A percentile compares a stretch with the other conserved stretches of the same genome.
These are phyloP conservation scores for Furcasterigmium sp. DNA, from an alignment of 2,329 filamentous ascomycete genomes.

Conservation along the genomic window DNA sequence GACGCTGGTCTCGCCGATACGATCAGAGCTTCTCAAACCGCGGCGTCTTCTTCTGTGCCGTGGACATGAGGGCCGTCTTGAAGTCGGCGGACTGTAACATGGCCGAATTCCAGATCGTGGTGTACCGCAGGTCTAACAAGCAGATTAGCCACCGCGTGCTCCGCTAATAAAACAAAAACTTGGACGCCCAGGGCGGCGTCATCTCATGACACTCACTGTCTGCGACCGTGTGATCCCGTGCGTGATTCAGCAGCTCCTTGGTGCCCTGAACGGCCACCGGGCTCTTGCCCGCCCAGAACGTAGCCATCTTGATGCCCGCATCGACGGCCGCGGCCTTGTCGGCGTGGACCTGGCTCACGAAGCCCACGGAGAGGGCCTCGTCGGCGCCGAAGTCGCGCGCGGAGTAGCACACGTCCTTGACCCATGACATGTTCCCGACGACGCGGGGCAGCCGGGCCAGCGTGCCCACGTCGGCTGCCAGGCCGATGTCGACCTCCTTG, in stretches of 20 bases:
- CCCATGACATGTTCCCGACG: conserved; percentile 67
- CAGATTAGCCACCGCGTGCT: neutral
- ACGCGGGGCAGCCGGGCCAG: conserved; percentile 68
- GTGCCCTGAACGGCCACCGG: conserved; percentile 84
- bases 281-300: conserved; percentile 69
- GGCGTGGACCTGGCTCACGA: conserved; percentile 61
- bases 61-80: conserved; percentile 66
- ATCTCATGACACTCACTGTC: conserved; percentile 55
- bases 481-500: conserved; percentile 78
- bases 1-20: too few relatives aligned
- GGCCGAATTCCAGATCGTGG: conserved; percentile 79
- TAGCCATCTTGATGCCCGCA: conserved; percentile 58
- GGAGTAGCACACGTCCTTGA: conserved; percentile 72
- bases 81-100: conserved; percentile 80
- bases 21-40: conserved; percentile 79
- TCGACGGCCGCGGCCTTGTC: conserved; percentile 59
- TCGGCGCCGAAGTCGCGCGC: conserved; percentile 64
- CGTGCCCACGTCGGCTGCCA: conserved; percentile 76
- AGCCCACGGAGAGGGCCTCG: conserved; percentile 65
- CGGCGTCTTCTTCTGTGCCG: conserved; percentile 71
- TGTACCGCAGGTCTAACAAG: conserved; percentile 67
- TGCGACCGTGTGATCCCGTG: conserved; percentile 68
- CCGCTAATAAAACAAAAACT: conserved; percentile 1
- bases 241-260: conserved; percentile 81
- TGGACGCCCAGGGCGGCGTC: too few relatives aligned